phyloP scores from a whole-genome alignment of 2,329 filamentous ascomycete genomes.

The Juglanconis juglandina region DNA sequence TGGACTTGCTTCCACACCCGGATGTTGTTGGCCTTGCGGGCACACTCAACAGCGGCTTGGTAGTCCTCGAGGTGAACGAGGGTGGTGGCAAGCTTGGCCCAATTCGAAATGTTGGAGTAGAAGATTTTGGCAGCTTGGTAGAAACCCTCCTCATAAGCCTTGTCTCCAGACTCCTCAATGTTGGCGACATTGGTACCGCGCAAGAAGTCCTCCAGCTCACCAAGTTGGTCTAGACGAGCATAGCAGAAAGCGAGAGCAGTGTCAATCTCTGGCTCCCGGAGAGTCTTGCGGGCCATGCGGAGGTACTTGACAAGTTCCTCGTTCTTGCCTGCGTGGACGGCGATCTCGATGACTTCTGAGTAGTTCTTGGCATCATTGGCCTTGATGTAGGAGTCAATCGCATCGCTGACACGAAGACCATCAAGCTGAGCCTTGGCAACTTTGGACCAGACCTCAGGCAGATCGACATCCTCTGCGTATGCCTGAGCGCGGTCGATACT shows the following conservation, averaged over 20 bases:
- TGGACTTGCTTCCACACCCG: conserved; percentile 99
- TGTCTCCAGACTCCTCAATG: conserved; percentile 94
- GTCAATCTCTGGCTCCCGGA: conserved; percentile 89
- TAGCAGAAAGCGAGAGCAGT: conserved; percentile 92
- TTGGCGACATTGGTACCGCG: conserved; percentile 91
- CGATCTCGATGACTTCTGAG: conserved; percentile 91
- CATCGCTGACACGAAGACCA: conserved; percentile 85
- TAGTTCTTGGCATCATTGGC: conserved; percentile 92
- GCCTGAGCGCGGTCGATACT: conserved; percentile 96
- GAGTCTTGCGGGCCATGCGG: conserved; percentile 94
- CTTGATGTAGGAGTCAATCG: conserved; percentile 96
- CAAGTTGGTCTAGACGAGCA: conserved; percentile 84
- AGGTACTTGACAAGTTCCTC: conserved; percentile 96
- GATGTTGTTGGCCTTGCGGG: conserved; percentile 97
- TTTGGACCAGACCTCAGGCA: conserved; percentile 96
- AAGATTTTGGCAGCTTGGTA: conserved; percentile 99
- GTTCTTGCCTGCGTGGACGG: conserved; percentile 92
- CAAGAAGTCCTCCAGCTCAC: conserved; percentile 94
- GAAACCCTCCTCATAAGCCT: conserved; percentile 90
- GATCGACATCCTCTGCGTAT: conserved; percentile 90
- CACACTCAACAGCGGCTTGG: conserved; percentile 95
- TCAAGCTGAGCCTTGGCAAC: conserved; percentile 98
- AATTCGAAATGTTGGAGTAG: conserved; percentile 97
- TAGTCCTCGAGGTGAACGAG: conserved; percentile 96
- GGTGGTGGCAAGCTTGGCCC: conserved; percentile 97